Evolutionary conservation across 768 basidiomycete species (phyloP).

Genomic region (Termitomyces sp.): DNA sequence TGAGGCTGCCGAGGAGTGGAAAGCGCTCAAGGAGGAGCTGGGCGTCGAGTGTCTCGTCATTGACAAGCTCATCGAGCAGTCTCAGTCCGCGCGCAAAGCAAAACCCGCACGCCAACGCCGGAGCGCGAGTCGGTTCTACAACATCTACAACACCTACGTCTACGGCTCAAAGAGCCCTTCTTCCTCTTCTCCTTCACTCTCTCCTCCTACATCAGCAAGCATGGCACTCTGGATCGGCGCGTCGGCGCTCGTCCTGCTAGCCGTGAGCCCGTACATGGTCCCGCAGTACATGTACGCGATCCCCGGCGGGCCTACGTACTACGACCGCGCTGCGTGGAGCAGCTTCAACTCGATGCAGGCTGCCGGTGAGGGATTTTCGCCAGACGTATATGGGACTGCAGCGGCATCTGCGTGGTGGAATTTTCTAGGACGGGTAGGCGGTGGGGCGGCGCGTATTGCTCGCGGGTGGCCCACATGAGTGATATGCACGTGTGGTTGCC

Average conservation of each 20-base stretch:
- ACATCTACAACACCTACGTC: constrained; percentile 80
- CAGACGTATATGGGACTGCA: constrained; percentile 35
- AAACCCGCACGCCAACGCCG: constrained; percentile 27
- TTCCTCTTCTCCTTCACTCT: neutral
- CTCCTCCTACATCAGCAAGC: constrained; percentile 27
- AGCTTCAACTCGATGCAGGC: constrained; percentile 74
- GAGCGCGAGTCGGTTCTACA: constrained; percentile 66
- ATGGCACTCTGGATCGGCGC: constrained; percentile 60
- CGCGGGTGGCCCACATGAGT: constrained; percentile 75
- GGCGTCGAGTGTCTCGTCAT: constrained; percentile 77
- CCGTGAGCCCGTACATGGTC: constrained; percentile 58
- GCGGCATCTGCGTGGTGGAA: constrained; percentile 70
- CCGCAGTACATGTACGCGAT: constrained; percentile 45
- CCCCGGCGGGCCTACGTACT: constrained; percentile 69
- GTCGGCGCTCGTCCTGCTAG: constrained; percentile 59
- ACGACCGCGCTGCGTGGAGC: constrained; percentile 77
- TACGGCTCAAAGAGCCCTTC: constrained; percentile 38
- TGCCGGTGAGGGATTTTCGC: constrained; percentile 67
- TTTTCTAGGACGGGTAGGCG: constrained; percentile 68
- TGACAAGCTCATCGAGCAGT: constrained; percentile 60
- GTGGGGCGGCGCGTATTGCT: constrained; percentile 72
- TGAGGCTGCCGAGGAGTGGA: constrained; percentile 75
- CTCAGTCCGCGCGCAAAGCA: constrained; percentile 22
- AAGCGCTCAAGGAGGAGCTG: constrained; percentile 73
- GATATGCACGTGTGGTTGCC: neutral